phyloP scores from a whole-genome alignment of 208 protist species.

The Borovskyia barvae region DNA sequence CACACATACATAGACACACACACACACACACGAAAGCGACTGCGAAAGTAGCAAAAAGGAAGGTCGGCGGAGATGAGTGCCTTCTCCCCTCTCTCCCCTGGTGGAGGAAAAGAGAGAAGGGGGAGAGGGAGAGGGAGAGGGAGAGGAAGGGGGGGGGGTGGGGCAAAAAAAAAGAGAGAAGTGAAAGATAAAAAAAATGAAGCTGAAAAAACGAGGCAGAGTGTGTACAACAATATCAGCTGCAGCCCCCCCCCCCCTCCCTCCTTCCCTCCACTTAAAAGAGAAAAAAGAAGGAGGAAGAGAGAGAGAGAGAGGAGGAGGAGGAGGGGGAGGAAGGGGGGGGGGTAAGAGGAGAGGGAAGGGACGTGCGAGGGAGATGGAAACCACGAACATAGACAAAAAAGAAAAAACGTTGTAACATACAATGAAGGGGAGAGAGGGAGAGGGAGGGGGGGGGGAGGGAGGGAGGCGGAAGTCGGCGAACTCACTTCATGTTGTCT shows the following conservation, averaged over 20 bases:
- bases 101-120: background rate
- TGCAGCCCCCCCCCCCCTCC: background rate
- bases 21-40: too few relatives aligned
- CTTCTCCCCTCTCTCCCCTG: too few relatives aligned
- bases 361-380: background rate
- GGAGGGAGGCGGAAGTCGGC: too few relatives aligned
- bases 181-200: background rate
- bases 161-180: background rate
- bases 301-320: constrained; percentile 1
- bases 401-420: too few relatives aligned
- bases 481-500: too few relatives aligned
- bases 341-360: background rate
- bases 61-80: too few relatives aligned
- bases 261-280: background rate
- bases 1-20: too few relatives aligned
- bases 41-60: background rate
- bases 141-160: background rate
- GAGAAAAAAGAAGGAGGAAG: constrained; percentile 4
- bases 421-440: background rate
- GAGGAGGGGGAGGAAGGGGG: background rate
- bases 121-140: background rate
- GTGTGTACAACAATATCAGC: background rate
- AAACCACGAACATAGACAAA: too few relatives aligned
- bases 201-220: background rate
- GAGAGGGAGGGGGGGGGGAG: background rate